Evolutionary conservation across 1,139 yeast genomes (phyloP).

Genomic region (Hemisphaericaspora xylofermentans): DNA sequence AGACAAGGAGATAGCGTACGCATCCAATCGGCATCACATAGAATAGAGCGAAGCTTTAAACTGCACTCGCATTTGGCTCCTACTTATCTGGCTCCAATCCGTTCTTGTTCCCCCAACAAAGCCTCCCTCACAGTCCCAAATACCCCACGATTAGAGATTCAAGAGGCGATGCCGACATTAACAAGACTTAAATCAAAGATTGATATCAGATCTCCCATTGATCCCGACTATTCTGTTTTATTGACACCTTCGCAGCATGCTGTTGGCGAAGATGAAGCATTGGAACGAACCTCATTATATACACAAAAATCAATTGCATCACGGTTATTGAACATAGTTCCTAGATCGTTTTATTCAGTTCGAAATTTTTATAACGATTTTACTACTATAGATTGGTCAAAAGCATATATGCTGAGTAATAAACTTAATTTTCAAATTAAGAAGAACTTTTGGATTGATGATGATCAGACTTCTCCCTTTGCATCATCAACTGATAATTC

Average conservation of each 20-base stretch:
- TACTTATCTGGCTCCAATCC: background rate
- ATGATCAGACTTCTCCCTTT: background rate
- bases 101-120: background rate
- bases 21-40: background rate
- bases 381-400: conserved; percentile 70
- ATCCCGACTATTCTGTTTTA: conserved; percentile 8
- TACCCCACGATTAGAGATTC: conserved; percentile 9
- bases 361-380: conserved; percentile 57
- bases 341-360: conserved; percentile 20
- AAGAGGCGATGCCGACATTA: conserved; percentile 2
- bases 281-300: conserved; percentile 15
- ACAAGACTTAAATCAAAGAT: conserved; percentile 23
- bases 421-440: conserved; percentile 41
- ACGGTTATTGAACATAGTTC: conserved; percentile 18
- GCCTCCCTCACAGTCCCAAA: conserved; percentile 12
- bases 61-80: background rate
- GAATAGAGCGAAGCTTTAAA: background rate
- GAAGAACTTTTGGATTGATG: conserved; percentile 13
- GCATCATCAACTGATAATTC: conserved; percentile 2
- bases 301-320: conserved; percentile 22
- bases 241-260: conserved; percentile 14
- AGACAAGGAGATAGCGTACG: background rate
- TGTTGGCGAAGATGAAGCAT: conserved; percentile 9
- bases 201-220: conserved; percentile 22
- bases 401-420: conserved; percentile 50